Base-by-base conservation (phyloP, 2,329 filamentous ascomycete genomes). In the Claviceps sp. region DNA sequence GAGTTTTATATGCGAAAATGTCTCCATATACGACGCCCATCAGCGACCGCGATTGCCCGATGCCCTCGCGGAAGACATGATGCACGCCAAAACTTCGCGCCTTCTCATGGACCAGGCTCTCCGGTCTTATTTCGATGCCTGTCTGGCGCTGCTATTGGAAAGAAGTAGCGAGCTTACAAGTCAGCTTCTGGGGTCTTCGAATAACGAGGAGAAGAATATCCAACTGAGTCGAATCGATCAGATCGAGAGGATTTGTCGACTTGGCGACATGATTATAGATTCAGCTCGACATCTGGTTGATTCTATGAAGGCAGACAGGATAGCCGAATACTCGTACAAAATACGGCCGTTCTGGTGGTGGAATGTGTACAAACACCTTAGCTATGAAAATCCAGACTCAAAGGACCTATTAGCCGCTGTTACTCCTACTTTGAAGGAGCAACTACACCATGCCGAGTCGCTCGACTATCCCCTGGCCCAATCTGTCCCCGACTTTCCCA, bases 1-100 rank as follows among this genome's bases (percentile, higher is more conserved):
- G 52, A 75, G 72, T 64, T 86, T 85, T 55, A 64, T 79, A 50
- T 65, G 74, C 41, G 63, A 68, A 20, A 76, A 76, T 51, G 72
- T 85, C 41, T 61, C 55, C 13, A 52, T 65, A 24, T 60, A 62
- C 48, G 30, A 57, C 47, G n/a, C 51, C n/a, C 52, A 53, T n/a
- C 55, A 44, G 14, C 60, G 59, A 47, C 66, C 65, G 18, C 54
- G 55, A 9, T 57, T 69, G 11, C 65, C 66, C 5, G 49, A 53
- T 37, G 66, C 65, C 18, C 59, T 69, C 13, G 54, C 55, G 16
- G 61, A 66, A 54, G 66, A 69, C 50, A 59, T 62, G 38, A 62
- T 57, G 44, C 60, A 58, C n/a, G 55, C 56, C 30, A 67, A 66
- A 52, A 58, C 55, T 2, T 67, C 65, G 5, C 61, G 59, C 18